phyloP scores from a whole-genome alignment of 495 filamentous ascomycete genomes.

The Neurospora sp. region DNA sequence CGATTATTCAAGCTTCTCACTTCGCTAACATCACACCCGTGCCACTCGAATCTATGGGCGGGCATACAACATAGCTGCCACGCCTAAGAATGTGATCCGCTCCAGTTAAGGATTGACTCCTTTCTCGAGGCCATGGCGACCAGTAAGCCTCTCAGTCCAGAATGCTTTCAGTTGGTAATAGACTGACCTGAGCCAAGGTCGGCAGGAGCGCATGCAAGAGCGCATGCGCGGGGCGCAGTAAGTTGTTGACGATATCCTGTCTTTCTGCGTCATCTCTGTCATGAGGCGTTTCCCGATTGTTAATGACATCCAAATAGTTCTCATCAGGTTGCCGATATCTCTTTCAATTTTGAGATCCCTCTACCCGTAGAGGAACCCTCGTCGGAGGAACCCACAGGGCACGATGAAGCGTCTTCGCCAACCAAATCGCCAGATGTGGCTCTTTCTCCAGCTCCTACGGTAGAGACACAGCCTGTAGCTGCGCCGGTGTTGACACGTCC shows the following conservation, averaged over 20 bases:
- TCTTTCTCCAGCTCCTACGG: background rate
- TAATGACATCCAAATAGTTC: constrained; percentile 21
- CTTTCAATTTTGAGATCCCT: constrained; percentile 35
- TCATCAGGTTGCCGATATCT: constrained; percentile 36
- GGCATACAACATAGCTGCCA: background rate
- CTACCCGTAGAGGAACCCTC: constrained; percentile 14
- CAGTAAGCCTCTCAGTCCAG: constrained; percentile 9
- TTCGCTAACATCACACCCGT: background rate
- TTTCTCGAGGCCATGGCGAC: constrained; percentile 12
- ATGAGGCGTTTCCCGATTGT: background rate
- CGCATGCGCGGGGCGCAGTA: constrained; percentile 43
- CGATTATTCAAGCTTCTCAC: background rate
- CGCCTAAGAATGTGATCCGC: background rate
- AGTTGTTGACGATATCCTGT: background rate
- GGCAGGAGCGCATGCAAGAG: constrained; percentile 41
- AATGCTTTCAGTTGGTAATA: background rate
- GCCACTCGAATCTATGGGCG: background rate
- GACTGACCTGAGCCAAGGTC: constrained; percentile 15
- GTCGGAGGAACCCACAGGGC: background rate
- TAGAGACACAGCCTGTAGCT: background rate
- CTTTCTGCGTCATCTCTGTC: background rate
- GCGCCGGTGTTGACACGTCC: constrained; percentile 15
- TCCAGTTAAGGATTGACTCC: background rate
- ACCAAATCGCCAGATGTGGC: constrained; percentile 11
- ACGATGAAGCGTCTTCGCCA: constrained; percentile 7